These are phyloP conservation scores for Kodamaea plutei DNA, from an alignment of 1,139 yeast genomes.

Conservation along the genomic window DNA sequence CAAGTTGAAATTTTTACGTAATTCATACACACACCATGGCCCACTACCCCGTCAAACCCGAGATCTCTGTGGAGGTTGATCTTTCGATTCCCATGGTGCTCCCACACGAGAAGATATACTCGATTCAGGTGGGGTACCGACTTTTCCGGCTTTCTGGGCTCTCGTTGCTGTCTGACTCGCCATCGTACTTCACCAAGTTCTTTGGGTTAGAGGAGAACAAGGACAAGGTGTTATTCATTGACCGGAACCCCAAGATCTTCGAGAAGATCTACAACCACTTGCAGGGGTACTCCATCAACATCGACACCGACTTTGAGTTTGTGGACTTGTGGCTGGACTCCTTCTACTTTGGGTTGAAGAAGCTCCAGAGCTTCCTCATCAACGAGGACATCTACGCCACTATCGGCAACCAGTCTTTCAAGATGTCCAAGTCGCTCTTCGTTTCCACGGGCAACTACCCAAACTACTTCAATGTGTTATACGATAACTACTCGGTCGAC, in stretches of 20 bases:
- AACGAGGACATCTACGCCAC: slow-evolving; percentile 56
- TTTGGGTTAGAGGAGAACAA: slow-evolving; percentile 34
- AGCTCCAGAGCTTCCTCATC: slow-evolving; percentile 47
- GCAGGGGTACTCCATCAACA: slow-evolving; percentile 68
- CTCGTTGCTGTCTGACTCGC: slow-evolving; percentile 76
- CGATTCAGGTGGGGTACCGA: slow-evolving; percentile 69
- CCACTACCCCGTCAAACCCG: slow-evolving; percentile 13
- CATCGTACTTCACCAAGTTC: slow-evolving; percentile 56
- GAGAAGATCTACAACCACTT: slow-evolving; percentile 63
- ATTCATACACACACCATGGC: too few relatives aligned
- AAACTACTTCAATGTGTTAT: slow-evolving; percentile 68
- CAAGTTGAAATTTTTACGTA: too few relatives aligned
- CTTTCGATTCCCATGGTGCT: slow-evolving; percentile 54
- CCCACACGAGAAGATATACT: slow-evolving; percentile 64
- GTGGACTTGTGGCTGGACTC: slow-evolving; percentile 70
- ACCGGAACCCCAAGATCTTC: slow-evolving; percentile 71
- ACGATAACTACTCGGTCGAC: slow-evolving; percentile 44
- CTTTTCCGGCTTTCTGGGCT: slow-evolving; percentile 69
- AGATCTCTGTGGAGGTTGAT: slow-evolving; percentile 30
- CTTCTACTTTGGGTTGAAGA: slow-evolving; percentile 61
- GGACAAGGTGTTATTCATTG: slow-evolving; percentile 59
- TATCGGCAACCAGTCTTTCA: slow-evolving; percentile 60
- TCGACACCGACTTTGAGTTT: slow-evolving; percentile 56
- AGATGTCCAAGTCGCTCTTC: slow-evolving; percentile 53
- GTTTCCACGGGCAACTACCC: slow-evolving; percentile 63